These are phyloP conservation scores for Strobilomyces dryophilus DNA, from an alignment of 768 basidiomycete species.

Conservation along the genomic window DNA sequence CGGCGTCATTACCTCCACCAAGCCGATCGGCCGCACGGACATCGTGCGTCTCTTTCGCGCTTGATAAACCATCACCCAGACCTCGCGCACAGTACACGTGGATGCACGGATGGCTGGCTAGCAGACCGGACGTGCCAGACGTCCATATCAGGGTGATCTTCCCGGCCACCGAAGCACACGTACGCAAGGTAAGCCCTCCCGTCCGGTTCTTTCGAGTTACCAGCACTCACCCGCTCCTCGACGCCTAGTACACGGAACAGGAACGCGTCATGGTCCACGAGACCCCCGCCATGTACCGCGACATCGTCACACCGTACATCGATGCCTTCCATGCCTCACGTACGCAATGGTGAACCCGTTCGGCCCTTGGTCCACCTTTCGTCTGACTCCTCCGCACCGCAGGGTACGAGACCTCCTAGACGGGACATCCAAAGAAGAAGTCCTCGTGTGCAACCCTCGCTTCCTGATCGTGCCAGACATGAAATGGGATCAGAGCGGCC, in stretches of 20 bases:
- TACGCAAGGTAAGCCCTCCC: conserved; percentile 54
- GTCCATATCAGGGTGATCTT: conserved; percentile 81
- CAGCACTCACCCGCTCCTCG: background rate
- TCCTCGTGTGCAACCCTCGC: conserved; percentile 59
- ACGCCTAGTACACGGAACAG: conserved; percentile 69
- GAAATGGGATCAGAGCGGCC: conserved; percentile 88
- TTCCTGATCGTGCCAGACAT: conserved; percentile 91
- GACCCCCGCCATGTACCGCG: conserved; percentile 72
- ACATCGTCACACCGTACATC: conserved; percentile 76
- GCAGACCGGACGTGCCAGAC: conserved; percentile 45
- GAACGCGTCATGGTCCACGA: conserved; percentile 70
- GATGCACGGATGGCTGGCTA: conserved; percentile 67
- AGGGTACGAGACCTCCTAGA: conserved; percentile 87
- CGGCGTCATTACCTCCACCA: conserved; percentile 37
- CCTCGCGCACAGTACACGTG: conserved; percentile 32
- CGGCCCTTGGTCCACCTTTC: too few species aligned
- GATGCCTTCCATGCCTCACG: conserved; percentile 65
- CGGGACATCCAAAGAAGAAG: conserved; percentile 70
- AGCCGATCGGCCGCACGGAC: conserved; percentile 58
- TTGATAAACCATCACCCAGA: background rate
- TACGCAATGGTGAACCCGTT: conserved; percentile 63
- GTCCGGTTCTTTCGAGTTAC: too few species aligned
- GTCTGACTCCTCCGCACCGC: background rate
- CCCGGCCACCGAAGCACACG: conserved; percentile 88
- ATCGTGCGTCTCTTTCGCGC: conserved; percentile 43